Percentiles rank a stretch among this genome's conserved stretches.
Conservation (phyloP, 306 rosid genomes). For the Hippophae gyantsensis region DNA sequence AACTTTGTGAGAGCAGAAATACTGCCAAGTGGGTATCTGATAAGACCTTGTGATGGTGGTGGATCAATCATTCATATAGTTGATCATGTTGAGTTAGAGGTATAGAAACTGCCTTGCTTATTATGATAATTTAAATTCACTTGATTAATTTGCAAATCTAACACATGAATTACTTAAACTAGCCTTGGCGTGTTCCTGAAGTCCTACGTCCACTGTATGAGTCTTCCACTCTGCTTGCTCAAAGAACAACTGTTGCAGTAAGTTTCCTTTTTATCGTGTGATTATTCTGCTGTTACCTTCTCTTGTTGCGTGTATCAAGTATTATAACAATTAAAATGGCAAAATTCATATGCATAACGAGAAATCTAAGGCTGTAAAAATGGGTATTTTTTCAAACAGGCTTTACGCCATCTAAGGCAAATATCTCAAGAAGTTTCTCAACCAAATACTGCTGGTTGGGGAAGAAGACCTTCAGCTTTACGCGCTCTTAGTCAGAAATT, state of each 20-base stretch:
- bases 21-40: slow-evolving; percentile 87
- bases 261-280: slow-evolving; percentile 15
- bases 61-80: slow-evolving; percentile 92
- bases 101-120: slow-evolving; percentile 11
- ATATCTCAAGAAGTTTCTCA: slow-evolving; percentile 95
- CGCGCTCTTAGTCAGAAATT: slow-evolving; percentile 78
- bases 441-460: slow-evolving; percentile 87
- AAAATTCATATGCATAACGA: too few species aligned
- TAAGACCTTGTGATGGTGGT: slow-evolving; percentile 97
- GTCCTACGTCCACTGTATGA: slow-evolving; percentile 90
- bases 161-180: slow-evolving; percentile 21
- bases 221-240: slow-evolving; percentile 86
- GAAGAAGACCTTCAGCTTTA: slow-evolving; percentile 86
- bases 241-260: slow-evolving; percentile 90
- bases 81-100: slow-evolving; percentile 90
- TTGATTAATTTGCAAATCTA: slow-evolving; percentile 14
- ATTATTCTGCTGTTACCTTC: not conserved
- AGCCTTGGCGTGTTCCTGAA: slow-evolving; percentile 99
- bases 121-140: slow-evolving; percentile 1
- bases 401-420: slow-evolving; percentile 84
- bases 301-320: too few species aligned
- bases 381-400: slow-evolving; percentile 28
- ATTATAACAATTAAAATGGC: too few species aligned
- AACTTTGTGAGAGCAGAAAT: slow-evolving; percentile 90
- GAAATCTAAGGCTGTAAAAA: too few species aligned